Base-by-base conservation (phyloP, 106 monocot genomes). In the Acanthochlamys bracteata region DNA sequence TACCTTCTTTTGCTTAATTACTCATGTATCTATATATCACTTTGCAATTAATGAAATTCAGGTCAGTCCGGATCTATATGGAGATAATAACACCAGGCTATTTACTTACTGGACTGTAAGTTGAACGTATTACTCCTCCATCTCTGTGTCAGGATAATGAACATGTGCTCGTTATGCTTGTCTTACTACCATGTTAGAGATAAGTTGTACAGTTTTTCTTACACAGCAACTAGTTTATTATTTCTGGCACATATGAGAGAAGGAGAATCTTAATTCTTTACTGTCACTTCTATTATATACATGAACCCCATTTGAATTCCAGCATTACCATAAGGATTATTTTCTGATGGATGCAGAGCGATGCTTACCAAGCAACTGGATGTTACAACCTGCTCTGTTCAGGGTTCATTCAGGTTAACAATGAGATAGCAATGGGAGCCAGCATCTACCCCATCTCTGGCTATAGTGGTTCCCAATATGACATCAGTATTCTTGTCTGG, bases 41-140 rank as follows among this genome's bases (percentile, higher is more conserved):
- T 42, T 19, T 15, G 24, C 63, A 55, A 41, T 33, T 59, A 55
- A 54, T 47, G 17, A 46, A 46, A 47, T 42, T 61, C 77, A 95
- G 94, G 90, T 95, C 20, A 90, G 86, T 64, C 94, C 89, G 58
- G 90, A 86, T 75, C 90, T 95, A 17, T 90, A 95, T 77, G 89
- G 94, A 11, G 94, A 95, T 73, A 86, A 79, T 42, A 74, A 84
- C 65, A 95, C 94, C 45, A 86, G 94, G 60, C 86, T 95, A 0
- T 95, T 95, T 70, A 90, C 86, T 49, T 95, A 95, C 68, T 95
- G 94, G 94, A 95, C 94, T 73, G 94, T 95, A 76, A 84, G 86
- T 74, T 66, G 33, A 0, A 62, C 39, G 24, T 20, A 13, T 60
- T 79, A 46, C 39, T 53, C 52, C 24, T 46, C 33, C 33, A 6